Evolutionary conservation across 345 rosid species (phyloP).

Genomic region (Hypericum perforatum): DNA sequence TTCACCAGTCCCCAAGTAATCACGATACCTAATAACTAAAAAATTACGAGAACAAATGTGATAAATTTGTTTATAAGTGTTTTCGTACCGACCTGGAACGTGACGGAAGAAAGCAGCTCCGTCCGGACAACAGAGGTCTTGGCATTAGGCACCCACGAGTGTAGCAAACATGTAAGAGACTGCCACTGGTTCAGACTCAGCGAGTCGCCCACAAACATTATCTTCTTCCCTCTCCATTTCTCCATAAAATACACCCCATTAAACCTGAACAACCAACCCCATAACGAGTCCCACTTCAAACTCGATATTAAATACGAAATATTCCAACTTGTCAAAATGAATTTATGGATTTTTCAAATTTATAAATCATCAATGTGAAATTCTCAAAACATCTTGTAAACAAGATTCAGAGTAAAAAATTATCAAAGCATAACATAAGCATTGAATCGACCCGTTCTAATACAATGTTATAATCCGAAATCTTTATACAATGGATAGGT

Average conservation of each 20-base stretch:
- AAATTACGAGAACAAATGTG: too few relatives aligned
- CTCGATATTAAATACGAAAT: too few relatives aligned
- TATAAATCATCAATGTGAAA: too few relatives aligned
- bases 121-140: slow-evolving; percentile 29
- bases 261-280: slow-evolving; percentile 44
- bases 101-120: slow-evolving; percentile 47
- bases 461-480: too few relatives aligned
- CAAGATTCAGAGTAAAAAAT: slow-evolving; percentile 5
- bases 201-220: slow-evolving; percentile 97
- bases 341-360: too few relatives aligned
- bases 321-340: too few relatives aligned
- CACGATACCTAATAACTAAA: too few relatives aligned
- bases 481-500: too few relatives aligned
- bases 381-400: too few relatives aligned
- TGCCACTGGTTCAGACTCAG: slow-evolving; percentile 76
- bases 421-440: background rate
- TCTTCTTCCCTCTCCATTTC: slow-evolving; percentile 86
- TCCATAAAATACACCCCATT: slow-evolving; percentile 62
- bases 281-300: too few relatives aligned
- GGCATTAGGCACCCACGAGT: slow-evolving; percentile 61
- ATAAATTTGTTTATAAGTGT: too few relatives aligned
- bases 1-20: too few relatives aligned
- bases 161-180: slow-evolving; percentile 65
- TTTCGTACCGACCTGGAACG: slow-evolving; percentile 41
- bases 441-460: background rate